Percentiles rank a stretch among this genome's conserved stretches.
These are phyloP conservation scores for Clonostachys rhizophaga DNA, from an alignment of 2,329 filamentous ascomycete species.

Conservation along the genomic window DNA sequence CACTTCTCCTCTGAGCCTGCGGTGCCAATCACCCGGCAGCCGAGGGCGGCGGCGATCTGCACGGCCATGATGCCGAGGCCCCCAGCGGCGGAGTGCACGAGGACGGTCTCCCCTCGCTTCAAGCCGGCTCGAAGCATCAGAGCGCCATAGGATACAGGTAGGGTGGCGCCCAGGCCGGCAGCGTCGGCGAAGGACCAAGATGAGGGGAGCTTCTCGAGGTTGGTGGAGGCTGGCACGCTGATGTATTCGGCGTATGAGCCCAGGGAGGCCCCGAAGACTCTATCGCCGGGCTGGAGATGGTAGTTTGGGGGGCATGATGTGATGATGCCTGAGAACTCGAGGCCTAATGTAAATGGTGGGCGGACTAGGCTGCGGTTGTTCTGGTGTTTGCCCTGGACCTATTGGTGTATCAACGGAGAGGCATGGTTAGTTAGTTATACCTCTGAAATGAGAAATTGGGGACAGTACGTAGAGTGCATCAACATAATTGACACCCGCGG, in stretches of 20 bases:
- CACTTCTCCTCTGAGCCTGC: conserved; percentile 41
- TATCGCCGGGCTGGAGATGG: conserved; percentile 36
- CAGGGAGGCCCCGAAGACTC: conserved; percentile 46
- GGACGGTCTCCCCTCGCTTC: conserved; percentile 38
- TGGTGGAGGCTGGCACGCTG: conserved; percentile 24
- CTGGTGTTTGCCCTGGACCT: conserved; percentile 52
- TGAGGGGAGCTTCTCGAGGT: conserved; percentile 36
- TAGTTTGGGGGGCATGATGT: conserved; percentile 25
- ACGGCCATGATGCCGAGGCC: conserved; percentile 51
- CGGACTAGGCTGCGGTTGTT: conserved; percentile 51
- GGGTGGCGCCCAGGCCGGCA: conserved; percentile 47
- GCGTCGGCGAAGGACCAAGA: conserved; percentile 40
- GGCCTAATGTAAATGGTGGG: conserved; percentile 54
- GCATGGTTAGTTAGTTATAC: neutral
- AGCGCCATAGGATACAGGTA: conserved; percentile 49
- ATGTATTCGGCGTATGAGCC: conserved; percentile 51
- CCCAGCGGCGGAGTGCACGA: conserved; percentile 51
- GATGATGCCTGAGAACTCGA: conserved; percentile 56
- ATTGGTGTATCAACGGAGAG: neutral
- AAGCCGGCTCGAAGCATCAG: conserved; percentile 34
- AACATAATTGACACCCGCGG: conserved; percentile 54
- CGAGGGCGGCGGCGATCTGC: conserved; percentile 47
- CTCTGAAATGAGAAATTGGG: neutral
- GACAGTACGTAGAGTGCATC: conserved; percentile 48
- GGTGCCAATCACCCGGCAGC: conserved; percentile 48